phyloP scores from a whole-genome alignment of 2,329 filamentous ascomycete genomes.

The Mycosphaerella arachidis region DNA sequence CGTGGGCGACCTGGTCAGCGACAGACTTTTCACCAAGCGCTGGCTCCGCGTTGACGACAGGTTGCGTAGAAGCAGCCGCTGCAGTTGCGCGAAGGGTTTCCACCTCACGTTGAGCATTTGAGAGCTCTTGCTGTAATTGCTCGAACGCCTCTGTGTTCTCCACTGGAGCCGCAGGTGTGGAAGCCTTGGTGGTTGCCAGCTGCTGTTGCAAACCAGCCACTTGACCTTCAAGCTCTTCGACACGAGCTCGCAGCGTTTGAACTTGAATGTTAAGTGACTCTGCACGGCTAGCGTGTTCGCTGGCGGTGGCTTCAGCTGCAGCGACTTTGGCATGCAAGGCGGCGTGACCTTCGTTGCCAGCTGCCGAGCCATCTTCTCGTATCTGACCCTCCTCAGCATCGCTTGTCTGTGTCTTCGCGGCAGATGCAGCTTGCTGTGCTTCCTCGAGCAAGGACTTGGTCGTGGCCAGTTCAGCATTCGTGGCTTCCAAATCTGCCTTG shows the following conservation, averaged over 20 bases:
- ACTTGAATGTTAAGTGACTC: slow-evolving; percentile 36
- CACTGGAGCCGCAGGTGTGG: not conserved
- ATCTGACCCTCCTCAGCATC: slow-evolving; percentile 46
- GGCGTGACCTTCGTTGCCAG: slow-evolving; percentile 31
- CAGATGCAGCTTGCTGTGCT: slow-evolving; percentile 46
- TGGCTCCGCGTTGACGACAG: slow-evolving; percentile 20
- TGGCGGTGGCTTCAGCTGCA: slow-evolving; percentile 40
- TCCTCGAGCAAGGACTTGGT: slow-evolving; percentile 62
- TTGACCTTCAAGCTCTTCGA: slow-evolving; percentile 61
- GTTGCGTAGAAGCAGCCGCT: slow-evolving; percentile 16
- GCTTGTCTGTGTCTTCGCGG: slow-evolving; percentile 25
- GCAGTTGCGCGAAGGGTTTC: slow-evolving; percentile 41
- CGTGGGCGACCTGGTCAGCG: slow-evolving; percentile 47
- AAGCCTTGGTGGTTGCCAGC: slow-evolving; percentile 31
- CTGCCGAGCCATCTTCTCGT: slow-evolving; percentile 31
- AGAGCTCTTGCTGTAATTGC: slow-evolving; percentile 40
- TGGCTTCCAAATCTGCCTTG: slow-evolving; percentile 14
- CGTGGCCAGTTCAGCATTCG: slow-evolving; percentile 53
- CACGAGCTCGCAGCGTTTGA: slow-evolving; percentile 56
- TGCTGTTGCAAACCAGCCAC: slow-evolving; percentile 39
- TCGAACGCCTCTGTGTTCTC: slow-evolving; percentile 30
- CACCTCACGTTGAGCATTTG: slow-evolving; percentile 42
- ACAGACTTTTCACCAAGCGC: slow-evolving; percentile 33
- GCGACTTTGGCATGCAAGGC: slow-evolving; percentile 35
- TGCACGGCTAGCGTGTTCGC: slow-evolving; percentile 36